Conservation (phyloP, 73 alveolate genomes). For the Tetrahymena elliotti region DNA sequence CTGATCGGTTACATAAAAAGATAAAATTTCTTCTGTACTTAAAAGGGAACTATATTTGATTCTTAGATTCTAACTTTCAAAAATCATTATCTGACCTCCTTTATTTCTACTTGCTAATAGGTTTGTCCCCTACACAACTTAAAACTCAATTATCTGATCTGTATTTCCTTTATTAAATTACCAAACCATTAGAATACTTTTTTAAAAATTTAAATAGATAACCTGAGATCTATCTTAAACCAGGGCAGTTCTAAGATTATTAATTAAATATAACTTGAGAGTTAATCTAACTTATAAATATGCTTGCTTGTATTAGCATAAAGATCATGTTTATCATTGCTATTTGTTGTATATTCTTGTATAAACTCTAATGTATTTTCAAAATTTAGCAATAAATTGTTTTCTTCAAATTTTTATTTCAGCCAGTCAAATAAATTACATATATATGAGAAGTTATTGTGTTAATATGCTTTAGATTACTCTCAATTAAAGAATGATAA, state of each 20-base stretch:
- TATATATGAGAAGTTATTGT: no score
- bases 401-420: no score
- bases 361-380: no score
- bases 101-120: neutral
- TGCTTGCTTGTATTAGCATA: no score
- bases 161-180: neutral
- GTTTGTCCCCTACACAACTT: neutral
- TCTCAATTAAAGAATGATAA: no score
- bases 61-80: neutral
- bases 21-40: neutral
- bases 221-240: neutral
- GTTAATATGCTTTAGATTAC: no score
- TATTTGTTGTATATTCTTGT: no score
- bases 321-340: neutral
- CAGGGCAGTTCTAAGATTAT: neutral
- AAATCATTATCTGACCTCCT: neutral
- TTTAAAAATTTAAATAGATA: no score
- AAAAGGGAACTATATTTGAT: neutral
- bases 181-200: no score
- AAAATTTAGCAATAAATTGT: no score
- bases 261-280: neutral
- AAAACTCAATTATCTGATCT: neutral
- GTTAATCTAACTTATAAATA: no score
- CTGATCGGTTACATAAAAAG: neutral
- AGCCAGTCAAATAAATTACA: no score